Conservation (phyloP, 2,329 filamentous ascomycete genomes). For the Aspergillus pseudoglaucus region DNA sequence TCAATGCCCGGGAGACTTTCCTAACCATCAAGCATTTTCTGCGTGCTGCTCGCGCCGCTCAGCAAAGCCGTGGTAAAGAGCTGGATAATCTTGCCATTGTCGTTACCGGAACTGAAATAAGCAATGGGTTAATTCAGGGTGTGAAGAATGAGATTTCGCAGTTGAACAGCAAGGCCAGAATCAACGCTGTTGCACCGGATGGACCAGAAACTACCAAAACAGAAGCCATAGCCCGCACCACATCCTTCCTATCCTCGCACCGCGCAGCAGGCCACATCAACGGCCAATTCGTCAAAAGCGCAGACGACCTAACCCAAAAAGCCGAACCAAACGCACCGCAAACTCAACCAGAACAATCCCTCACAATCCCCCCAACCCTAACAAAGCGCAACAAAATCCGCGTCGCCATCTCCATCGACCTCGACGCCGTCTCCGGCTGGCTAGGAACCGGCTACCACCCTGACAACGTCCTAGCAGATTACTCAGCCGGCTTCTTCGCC, state of each 20-base stretch:
- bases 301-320: slow-evolving; percentile 39
- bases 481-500: slow-evolving; percentile 50
- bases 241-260: slow-evolving; percentile 47
- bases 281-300: slow-evolving; percentile 48
- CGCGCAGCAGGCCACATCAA: slow-evolving; percentile 49
- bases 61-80: slow-evolving; percentile 34
- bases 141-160: slow-evolving; percentile 52
- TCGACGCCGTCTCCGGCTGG: slow-evolving; percentile 56
- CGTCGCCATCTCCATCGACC: slow-evolving; percentile 41
- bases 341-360: background rate
- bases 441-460: slow-evolving; percentile 49
- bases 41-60: slow-evolving; percentile 33
- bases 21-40: slow-evolving; percentile 53
- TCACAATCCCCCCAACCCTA: slow-evolving; percentile 9
- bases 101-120: slow-evolving; percentile 48
- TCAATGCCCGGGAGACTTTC: slow-evolving; percentile 49
- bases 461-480: slow-evolving; percentile 51
- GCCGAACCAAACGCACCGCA: background rate
- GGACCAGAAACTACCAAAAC: slow-evolving; percentile 45
- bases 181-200: slow-evolving; percentile 49
- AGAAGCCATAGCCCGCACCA: slow-evolving; percentile 44
- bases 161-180: slow-evolving; percentile 45
- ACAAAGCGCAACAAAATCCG: slow-evolving; percentile 16
- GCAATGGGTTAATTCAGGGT: slow-evolving; percentile 45
- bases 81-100: slow-evolving; percentile 48